A percentile compares a stretch with the other conserved stretches of the same genome.
Conservation (phyloP, 106 monocot genomes). For the Cymbidium sinense region DNA sequence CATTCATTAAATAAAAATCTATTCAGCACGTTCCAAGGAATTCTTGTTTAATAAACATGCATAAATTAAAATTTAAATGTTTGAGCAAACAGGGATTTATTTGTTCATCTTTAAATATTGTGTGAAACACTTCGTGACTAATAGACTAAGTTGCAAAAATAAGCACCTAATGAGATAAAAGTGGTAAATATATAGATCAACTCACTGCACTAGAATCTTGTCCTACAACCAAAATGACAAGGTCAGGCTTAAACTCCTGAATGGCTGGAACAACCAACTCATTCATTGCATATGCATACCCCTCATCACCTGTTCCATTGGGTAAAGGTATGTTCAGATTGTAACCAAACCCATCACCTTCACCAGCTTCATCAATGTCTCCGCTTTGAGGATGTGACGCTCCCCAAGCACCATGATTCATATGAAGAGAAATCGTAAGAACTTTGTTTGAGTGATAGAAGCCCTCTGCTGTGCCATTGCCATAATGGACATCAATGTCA, state of each 20-base stretch:
- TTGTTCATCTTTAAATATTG: too few species aligned
- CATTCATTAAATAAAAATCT: too few species aligned
- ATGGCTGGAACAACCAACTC: conserved; percentile 75
- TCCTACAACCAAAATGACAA: conserved; percentile 67
- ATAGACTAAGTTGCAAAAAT: too few species aligned
- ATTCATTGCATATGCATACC: conserved; percentile 74
- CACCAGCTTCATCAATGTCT: conserved; percentile 61
- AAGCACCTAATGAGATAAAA: too few species aligned
- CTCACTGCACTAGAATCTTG: conserved; percentile 92
- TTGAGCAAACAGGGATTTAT: too few species aligned
- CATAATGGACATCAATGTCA: conserved; percentile 93
- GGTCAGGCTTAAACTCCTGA: conserved; percentile 41
- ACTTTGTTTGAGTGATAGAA: conserved; percentile 68
- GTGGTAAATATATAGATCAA: not conserved
- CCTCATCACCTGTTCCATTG: conserved; percentile 81
- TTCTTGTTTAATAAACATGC: too few species aligned
- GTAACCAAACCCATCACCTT: conserved; percentile 60
- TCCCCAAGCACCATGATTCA: conserved; percentile 96
- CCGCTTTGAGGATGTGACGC: conserved; percentile 85
- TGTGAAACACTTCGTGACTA: too few species aligned
- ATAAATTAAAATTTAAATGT: too few species aligned
- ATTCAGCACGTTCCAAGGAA: too few species aligned
- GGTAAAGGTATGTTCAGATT: conserved; percentile 94
- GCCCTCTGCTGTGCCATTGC: conserved; percentile 92
- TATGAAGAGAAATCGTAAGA: conserved; percentile 80